A percentile compares a stretch with the other conserved stretches of the same genome.
Evolutionary conservation across 2,329 filamentous ascomycete species (phyloP).

Genomic region (Cercospora beticola): DNA sequence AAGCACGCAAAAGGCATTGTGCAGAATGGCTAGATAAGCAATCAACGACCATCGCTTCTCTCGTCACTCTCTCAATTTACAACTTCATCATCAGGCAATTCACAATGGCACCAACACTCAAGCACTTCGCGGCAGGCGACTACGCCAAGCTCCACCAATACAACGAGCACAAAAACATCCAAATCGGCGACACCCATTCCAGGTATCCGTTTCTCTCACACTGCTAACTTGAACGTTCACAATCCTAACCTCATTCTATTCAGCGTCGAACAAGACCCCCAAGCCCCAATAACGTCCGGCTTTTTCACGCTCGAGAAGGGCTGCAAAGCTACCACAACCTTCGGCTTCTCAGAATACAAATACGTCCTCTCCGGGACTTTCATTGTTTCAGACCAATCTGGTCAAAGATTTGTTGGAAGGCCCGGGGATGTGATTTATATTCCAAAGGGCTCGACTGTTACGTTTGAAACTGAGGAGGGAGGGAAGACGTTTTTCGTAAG

Average conservation of each 20-base stretch:
- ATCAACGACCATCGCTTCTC: no score
- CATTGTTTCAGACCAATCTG: constrained; percentile 1
- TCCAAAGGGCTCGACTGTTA: constrained; percentile 1
- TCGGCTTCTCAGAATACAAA: constrained; percentile 3
- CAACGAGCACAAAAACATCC: constrained; percentile 2
- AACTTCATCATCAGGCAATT: not conserved
- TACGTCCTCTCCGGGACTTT: constrained; percentile 1
- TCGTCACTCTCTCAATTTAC: no score
- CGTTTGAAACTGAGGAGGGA: constrained; percentile 5
- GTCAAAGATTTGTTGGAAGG: not conserved
- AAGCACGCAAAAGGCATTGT: not conserved
- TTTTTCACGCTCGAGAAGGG: constrained; percentile 4
- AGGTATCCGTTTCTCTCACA: no score
- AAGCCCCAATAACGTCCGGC: not conserved
- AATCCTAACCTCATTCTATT: no score
- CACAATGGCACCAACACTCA: not conserved
- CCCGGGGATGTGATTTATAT: constrained; percentile 5
- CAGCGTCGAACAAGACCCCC: not conserved
- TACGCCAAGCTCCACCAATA: constrained; percentile 4
- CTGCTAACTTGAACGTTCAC: no score
- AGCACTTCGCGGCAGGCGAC: not conserved
- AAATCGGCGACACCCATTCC: not conserved
- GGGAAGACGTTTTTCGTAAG: constrained; percentile 7
- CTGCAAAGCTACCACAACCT: constrained; percentile 1
- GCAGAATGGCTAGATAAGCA: not conserved